Conservation (phyloP, 352 stramenopile species). For the Pythium periplocum region DNA sequence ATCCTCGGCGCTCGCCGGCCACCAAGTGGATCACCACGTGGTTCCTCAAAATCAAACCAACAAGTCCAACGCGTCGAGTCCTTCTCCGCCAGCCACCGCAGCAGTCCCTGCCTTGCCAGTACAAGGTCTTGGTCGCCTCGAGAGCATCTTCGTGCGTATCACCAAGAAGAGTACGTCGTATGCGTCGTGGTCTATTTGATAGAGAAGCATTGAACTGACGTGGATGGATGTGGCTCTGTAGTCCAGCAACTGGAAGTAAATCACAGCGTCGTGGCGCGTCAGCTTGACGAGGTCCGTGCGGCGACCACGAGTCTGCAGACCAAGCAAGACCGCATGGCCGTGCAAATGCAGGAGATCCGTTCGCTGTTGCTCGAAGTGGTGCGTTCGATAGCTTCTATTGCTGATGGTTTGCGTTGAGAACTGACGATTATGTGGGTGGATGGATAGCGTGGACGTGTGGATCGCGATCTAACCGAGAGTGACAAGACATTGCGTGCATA, state of each 20-base stretch:
- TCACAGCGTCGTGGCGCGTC: constrained; percentile 41
- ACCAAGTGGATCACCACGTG: too few species aligned
- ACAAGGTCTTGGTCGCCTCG: constrained; percentile 58
- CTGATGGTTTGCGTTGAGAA: too few species aligned
- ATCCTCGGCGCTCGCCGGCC: too few species aligned
- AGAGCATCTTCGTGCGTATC: constrained; percentile 83
- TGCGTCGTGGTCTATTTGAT: too few species aligned
- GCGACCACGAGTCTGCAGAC: constrained; percentile 20
- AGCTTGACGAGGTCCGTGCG: constrained; percentile 53
- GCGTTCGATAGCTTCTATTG: too few species aligned
- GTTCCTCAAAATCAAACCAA: too few species aligned
- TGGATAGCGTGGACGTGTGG: constrained; percentile 12
- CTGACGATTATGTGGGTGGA: too few species aligned
- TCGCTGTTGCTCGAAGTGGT: too few species aligned
- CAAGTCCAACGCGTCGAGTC: neutral
- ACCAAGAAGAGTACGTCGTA: constrained; percentile 71
- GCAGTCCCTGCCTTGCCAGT: neutral
- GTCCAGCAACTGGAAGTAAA: constrained; percentile 74
- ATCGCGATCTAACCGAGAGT: constrained; percentile 2
- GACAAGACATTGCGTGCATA: constrained; percentile 6
- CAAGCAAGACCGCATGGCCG: constrained; percentile 42
- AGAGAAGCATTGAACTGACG: too few species aligned
- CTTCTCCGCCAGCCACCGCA: constrained; percentile 1
- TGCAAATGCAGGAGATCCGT: constrained; percentile 52
- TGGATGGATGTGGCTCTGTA: constrained; percentile 8